Evolutionary conservation across 805 yeast species (phyloP).

Genomic region (Yamadazyma olivae): DNA sequence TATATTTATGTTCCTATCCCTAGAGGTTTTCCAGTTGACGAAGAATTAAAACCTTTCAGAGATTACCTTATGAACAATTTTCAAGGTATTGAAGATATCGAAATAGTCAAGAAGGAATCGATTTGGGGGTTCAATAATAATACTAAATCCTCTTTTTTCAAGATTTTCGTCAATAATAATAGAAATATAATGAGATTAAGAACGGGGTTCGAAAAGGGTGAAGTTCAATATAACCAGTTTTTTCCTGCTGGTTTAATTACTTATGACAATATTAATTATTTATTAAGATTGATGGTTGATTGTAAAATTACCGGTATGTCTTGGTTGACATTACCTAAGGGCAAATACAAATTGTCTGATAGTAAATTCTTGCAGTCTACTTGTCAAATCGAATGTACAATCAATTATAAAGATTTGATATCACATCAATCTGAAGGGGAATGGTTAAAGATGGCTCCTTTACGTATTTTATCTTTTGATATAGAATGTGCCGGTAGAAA

Average conservation of each 20-base stretch:
- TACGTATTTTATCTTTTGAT: slow-evolving; percentile 91
- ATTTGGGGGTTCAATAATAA: slow-evolving; percentile 93
- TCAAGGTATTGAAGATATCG: slow-evolving; percentile 61
- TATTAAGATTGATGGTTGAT: slow-evolving; percentile 87
- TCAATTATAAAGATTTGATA: slow-evolving; percentile 64
- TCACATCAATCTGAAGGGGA: slow-evolving; percentile 91
- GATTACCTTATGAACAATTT: slow-evolving; percentile 46
- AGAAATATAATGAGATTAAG: slow-evolving; percentile 66
- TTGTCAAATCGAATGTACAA: slow-evolving; percentile 80
- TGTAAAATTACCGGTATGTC: slow-evolving; percentile 94
- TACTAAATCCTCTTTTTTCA: slow-evolving; percentile 72
- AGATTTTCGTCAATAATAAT: slow-evolving; percentile 65
- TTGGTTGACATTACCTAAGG: slow-evolving; percentile 87
- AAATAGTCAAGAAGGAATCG: slow-evolving; percentile 70
- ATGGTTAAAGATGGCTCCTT: slow-evolving; percentile 90
- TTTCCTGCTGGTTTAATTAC: slow-evolving; percentile 65
- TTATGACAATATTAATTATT: slow-evolving; percentile 86
- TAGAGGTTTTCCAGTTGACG: slow-evolving; percentile 58
- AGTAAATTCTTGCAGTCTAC: slow-evolving; percentile 51
- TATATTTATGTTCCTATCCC: slow-evolving; percentile 94
- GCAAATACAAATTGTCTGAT: slow-evolving; percentile 55
- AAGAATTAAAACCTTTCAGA: slow-evolving; percentile 46
- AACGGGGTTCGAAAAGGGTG: slow-evolving; percentile 80
- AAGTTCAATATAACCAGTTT: slow-evolving; percentile 58
- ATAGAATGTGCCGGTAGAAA: slow-evolving; percentile 98